These are phyloP conservation scores for Streptanthus diversifolius DNA, from an alignment of 345 rosid species.

Conservation along the genomic window DNA sequence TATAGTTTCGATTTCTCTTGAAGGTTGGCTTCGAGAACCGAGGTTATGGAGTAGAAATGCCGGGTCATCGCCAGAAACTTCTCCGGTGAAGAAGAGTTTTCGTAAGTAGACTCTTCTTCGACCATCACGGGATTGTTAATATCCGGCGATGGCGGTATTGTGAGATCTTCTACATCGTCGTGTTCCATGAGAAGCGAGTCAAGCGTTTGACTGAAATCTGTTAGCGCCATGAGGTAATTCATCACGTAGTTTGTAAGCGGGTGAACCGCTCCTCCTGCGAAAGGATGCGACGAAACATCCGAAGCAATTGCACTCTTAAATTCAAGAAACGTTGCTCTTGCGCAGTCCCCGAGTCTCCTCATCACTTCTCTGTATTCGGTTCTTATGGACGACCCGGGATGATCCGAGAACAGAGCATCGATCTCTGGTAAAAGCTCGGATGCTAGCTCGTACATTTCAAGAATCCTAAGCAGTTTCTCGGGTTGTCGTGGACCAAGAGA, in stretches of 20 bases:
- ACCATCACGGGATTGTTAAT: conserved; percentile 20
- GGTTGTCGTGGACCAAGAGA: conserved; percentile 75
- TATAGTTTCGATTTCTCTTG: conserved; percentile 62
- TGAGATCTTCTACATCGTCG: conserved; percentile 33
- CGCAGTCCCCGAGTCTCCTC: conserved; percentile 60
- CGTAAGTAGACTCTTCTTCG: conserved; percentile 39
- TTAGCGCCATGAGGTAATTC: conserved; percentile 66
- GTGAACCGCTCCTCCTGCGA: conserved; percentile 71
- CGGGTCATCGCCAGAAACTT: conserved; percentile 40
- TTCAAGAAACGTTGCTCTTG: conserved; percentile 60
- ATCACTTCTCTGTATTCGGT: conserved; percentile 56
- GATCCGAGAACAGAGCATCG: conserved; percentile 47
- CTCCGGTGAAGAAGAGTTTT: conserved; percentile 28
- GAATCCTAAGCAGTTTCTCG: conserved; percentile 64
- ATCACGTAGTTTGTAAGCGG: conserved; percentile 76
- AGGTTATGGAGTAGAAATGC: conserved; percentile 55
- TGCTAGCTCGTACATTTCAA: conserved; percentile 80
- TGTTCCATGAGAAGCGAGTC: conserved; percentile 56
- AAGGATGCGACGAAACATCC: conserved; percentile 49
- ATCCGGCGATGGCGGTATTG: conserved; percentile 39
- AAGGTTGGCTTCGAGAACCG: conserved; percentile 66
- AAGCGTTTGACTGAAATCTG: conserved; percentile 61
- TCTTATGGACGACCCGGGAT: conserved; percentile 49
- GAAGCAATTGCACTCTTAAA: conserved; percentile 70
- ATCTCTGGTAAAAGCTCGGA: conserved; percentile 64